Evolutionary conservation across 2,329 filamentous ascomycete genomes (phyloP).

Genomic region (Grosmannia serpens): DNA sequence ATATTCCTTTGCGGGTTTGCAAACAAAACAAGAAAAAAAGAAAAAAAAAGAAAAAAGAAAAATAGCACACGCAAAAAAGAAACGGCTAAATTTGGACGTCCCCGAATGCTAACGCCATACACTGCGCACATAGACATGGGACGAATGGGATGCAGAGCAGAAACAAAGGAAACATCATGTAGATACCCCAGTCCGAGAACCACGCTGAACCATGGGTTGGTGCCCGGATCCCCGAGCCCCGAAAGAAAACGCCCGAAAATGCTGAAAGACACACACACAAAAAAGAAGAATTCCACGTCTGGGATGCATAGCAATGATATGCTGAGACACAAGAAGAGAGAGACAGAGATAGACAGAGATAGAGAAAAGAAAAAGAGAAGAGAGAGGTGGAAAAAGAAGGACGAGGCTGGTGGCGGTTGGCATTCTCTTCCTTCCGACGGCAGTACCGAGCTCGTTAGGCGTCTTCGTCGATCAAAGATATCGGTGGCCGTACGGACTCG

Average conservation of each 20-base stretch:
- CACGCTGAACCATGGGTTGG: conserved; percentile 17
- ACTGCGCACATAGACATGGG: neutral
- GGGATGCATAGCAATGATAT: no score
- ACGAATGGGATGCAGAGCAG: neutral
- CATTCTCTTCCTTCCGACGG: neutral
- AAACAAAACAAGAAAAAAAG: neutral
- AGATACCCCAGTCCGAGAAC: neutral
- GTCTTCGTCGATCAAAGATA: conserved; percentile 41
- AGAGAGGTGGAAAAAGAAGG: neutral
- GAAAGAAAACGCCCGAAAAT: neutral
- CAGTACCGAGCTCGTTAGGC: conserved; percentile 20
- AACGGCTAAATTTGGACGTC: neutral
- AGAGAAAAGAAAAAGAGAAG: neutral
- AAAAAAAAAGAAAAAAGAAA: neutral
- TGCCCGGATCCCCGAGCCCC: neutral
- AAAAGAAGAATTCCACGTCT: neutral
- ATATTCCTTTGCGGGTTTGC: conserved; percentile 2
- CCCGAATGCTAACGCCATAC: conserved; percentile 1
- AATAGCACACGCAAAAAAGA: neutral
- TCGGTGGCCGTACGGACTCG: conserved; percentile 42
- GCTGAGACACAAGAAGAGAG: neutral
- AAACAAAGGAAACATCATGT: neutral
- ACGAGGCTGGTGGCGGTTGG: neutral
- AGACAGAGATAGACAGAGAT: neutral
- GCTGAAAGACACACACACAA: neutral